Evolutionary conservation across 495 filamentous ascomycete species (phyloP).

Genomic region (Penicillium samsonianum): DNA sequence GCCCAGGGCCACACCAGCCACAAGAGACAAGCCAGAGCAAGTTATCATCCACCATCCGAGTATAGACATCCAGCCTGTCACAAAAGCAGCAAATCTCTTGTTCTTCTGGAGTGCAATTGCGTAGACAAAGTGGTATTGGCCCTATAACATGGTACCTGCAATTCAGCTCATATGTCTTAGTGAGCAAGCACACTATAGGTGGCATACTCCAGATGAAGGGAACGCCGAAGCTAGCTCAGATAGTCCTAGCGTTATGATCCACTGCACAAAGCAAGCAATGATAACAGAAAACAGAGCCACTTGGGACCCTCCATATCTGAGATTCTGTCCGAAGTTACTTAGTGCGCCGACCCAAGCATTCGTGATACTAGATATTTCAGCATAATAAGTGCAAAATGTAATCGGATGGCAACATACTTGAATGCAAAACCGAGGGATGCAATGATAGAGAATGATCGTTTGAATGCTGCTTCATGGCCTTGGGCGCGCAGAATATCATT

Average conservation of each 20-base stretch:
- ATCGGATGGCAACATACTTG: slow-evolving; percentile 1
- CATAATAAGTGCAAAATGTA: neutral
- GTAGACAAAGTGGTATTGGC: slow-evolving; percentile 38
- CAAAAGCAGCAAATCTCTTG: slow-evolving; percentile 27
- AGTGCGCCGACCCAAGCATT: slow-evolving; percentile 39
- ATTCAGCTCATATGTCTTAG: neutral
- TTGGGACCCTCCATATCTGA: neutral
- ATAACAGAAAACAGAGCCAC: neutral
- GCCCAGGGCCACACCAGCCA: neutral
- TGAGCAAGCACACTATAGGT: neutral
- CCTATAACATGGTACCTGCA: neutral
- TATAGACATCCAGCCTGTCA: slow-evolving; percentile 39
- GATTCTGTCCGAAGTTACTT: neutral
- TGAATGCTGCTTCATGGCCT: slow-evolving; percentile 33
- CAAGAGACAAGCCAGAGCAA: slow-evolving; percentile 20
- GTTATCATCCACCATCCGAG: slow-evolving; percentile 42
- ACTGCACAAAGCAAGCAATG: neutral
- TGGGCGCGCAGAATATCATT: slow-evolving; percentile 36
- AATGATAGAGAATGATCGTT: slow-evolving; percentile 33
- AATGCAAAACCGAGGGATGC: slow-evolving; percentile 36
- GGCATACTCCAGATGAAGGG: neutral
- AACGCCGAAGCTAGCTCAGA: neutral
- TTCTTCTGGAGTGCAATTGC: slow-evolving; percentile 27
- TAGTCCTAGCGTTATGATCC: neutral
- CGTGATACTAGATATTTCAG: slow-evolving; percentile 21